Conservation (phyloP, 805 yeast genomes). For the Starmerella vitae region DNA sequence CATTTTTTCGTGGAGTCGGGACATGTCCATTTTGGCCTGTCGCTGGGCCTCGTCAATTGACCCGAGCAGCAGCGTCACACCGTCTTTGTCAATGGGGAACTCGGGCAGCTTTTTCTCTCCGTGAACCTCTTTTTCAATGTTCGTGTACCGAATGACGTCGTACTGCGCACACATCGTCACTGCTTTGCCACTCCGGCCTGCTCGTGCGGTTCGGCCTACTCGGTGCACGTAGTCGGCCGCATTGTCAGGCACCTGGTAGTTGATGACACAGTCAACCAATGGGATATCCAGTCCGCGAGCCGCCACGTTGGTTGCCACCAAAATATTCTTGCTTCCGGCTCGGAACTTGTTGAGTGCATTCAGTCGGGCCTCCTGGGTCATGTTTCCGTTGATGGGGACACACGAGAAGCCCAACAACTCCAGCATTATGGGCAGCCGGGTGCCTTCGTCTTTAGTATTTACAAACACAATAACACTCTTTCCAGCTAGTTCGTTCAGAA, state of each 20-base stretch:
- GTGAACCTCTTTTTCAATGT: conserved; percentile 77
- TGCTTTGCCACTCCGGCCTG: conserved; percentile 90
- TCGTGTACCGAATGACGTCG: conserved; percentile 73
- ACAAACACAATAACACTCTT: conserved; percentile 83
- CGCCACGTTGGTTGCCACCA: conserved; percentile 92
- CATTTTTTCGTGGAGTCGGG: conserved; percentile 43
- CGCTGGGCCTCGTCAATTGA: conserved; percentile 87
- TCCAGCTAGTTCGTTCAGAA: conserved; percentile 71
- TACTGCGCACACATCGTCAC: conserved; percentile 85
- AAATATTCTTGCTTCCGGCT: conserved; percentile 36
- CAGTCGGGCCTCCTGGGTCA: conserved; percentile 78
- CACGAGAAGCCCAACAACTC: conserved; percentile 76
- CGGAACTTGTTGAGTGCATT: conserved; percentile 57
- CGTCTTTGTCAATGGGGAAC: conserved; percentile 64
- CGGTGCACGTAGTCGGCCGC: conserved; percentile 85
- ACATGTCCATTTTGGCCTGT: conserved; percentile 71
- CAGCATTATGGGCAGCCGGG: conserved; percentile 70
- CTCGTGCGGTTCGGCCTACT: conserved; percentile 92
- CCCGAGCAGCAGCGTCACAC: conserved; percentile 62
- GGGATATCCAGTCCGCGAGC: conserved; percentile 95
- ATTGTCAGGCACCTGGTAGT: conserved; percentile 87
- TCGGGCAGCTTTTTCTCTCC: conserved; percentile 60
- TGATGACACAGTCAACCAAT: conserved; percentile 83
- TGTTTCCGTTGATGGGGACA: conserved; percentile 87
- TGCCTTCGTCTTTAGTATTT: conserved; percentile 90